Base-by-base conservation (phyloP, 2,329 filamentous ascomycete species). In the Trichoderma sp. region DNA sequence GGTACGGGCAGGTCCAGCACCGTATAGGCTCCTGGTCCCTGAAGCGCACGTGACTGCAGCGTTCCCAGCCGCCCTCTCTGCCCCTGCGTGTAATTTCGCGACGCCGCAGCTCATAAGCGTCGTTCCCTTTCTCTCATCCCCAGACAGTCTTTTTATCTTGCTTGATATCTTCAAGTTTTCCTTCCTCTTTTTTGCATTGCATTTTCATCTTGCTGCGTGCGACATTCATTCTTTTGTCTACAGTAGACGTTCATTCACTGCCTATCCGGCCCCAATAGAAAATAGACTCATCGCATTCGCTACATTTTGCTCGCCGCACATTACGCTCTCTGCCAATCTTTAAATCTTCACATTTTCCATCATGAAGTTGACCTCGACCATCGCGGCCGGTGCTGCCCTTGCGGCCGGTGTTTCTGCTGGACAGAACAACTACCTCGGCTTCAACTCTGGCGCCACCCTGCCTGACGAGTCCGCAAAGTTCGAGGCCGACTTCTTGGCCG, bases 391-490 rank as follows among this genome's bases (percentile, higher is more conserved):
- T 75, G 77, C 68, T 49, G 69, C 77, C 63, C 77, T 84, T 73
- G 81, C 80, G 70, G 71, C 80, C 35, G 78, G 80, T 70, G 80
- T 75, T 61, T 79, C 82, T 57, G 80, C 79, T 56, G 79, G 79
- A 47, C 76, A 75, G 70, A 75, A 81, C 73, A 85, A 84, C 82
- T 85, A 84, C 76, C 81, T 86, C 33, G 84, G 84, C 72, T 86
- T 86, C 82, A 86, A 85, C 82, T 85, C 83, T 0, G 84, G 84
- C 70, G 76, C 82, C 61, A 84, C 81, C 49, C 75, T 81, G 59
- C 76, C 80, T 72, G 82, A 85, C 77, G 78, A 79, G 70, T 82
- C 82, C 10, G 83, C 83, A 79, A 86, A 86, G 82, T 83, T 84
- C 79, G 83, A 85, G 80, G 72, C 77, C 63, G 84, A 86, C 78